Evolutionary conservation across 352 stramenopile species (phyloP).

Genomic region (Globisporangium carolinianum): DNA sequence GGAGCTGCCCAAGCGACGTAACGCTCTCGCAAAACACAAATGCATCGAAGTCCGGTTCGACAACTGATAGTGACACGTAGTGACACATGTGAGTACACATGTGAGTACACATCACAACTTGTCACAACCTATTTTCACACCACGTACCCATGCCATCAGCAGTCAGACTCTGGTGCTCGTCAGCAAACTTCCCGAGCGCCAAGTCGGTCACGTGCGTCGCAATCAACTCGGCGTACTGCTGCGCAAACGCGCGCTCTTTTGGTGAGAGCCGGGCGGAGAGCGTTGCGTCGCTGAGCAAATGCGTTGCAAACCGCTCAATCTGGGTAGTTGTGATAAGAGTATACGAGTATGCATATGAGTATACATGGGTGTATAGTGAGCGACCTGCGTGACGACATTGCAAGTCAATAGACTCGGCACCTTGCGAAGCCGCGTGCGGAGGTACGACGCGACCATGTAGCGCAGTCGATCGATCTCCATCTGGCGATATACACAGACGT

Average conservation of each 20-base stretch:
- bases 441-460: conserved; percentile 80
- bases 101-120: background rate
- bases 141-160: conserved; percentile 67
- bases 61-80: conserved; percentile 36
- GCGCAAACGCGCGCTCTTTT: conserved; percentile 69
- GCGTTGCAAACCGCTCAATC: conserved; percentile 71
- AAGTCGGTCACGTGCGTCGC: conserved; percentile 70
- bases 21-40: conserved; percentile 84
- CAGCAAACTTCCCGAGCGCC: conserved; percentile 49
- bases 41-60: conserved; percentile 58
- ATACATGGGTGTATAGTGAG: too few species aligned
- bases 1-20: conserved; percentile 37
- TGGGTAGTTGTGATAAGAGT: too few species aligned
- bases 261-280: conserved; percentile 51
- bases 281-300: conserved; percentile 43
- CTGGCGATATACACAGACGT: conserved; percentile 14
- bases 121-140: background rate
- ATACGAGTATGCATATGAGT: too few species aligned
- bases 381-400: too few species aligned
- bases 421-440: conserved; percentile 71
- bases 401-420: too few species aligned
- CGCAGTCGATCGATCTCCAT: conserved; percentile 86
- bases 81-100: background rate
- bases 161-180: conserved; percentile 50
- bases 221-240: conserved; percentile 64